Evolutionary conservation across 2,329 filamentous ascomycete species (phyloP).

Genomic region (Cordyceps sp.): DNA sequence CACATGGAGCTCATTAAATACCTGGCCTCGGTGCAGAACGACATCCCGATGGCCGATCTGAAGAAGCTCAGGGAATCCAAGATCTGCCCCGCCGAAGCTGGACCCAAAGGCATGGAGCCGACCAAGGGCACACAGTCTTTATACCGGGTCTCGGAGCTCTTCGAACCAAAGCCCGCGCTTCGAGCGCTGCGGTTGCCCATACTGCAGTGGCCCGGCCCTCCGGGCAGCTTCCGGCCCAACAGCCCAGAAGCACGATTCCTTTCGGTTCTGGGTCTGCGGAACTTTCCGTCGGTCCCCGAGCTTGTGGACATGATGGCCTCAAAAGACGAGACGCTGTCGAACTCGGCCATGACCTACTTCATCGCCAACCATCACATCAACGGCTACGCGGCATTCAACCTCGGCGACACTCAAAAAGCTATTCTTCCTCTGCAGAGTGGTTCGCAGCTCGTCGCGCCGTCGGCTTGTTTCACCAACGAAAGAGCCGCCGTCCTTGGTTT

Average conservation of each 20-base stretch:
- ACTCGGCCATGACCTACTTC: conserved; percentile 65
- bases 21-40: conserved; percentile 71
- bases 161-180: conserved; percentile 58
- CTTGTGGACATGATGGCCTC: conserved; percentile 65
- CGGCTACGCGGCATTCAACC: conserved; percentile 50
- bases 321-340: conserved; percentile 39
- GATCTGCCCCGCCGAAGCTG: conserved; percentile 66
- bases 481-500: conserved; percentile 66
- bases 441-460: conserved; percentile 52
- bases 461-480: conserved; percentile 69
- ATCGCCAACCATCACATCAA: conserved; percentile 65
- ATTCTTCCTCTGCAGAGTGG: conserved; percentile 61
- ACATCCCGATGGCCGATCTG: conserved; percentile 74
- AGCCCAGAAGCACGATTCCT: conserved; percentile 65
- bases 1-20: conserved; percentile 94
- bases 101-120: conserved; percentile 35
- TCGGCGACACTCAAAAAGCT: conserved; percentile 33
- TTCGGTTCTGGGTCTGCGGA: conserved; percentile 52
- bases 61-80: conserved; percentile 59
- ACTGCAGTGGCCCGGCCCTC: conserved; percentile 61
- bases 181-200: conserved; percentile 57
- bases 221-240: conserved; percentile 42
- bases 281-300: conserved; percentile 54
- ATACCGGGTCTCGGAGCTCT: conserved; percentile 65
- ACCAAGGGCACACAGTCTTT: conserved; percentile 33